phyloP scores from a whole-genome alignment of 2,329 filamentous ascomycete species.

The Scopulariopsis brevicaulis region DNA sequence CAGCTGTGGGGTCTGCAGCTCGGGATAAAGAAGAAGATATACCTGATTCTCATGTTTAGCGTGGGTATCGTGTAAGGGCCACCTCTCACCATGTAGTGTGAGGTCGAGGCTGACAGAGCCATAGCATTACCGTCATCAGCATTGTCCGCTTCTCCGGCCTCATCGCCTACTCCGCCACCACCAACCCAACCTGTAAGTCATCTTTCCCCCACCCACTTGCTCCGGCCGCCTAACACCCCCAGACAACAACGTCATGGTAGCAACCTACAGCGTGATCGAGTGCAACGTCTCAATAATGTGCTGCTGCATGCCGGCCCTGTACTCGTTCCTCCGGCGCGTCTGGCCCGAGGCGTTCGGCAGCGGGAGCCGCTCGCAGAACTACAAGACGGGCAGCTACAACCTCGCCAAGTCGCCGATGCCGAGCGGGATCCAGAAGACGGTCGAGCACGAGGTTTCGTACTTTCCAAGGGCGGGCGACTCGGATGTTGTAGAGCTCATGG shows the following conservation, averaged over 20 bases:
- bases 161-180: slow-evolving; percentile 4
- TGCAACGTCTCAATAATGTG: slow-evolving; percentile 8
- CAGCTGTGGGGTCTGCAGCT: slow-evolving; percentile 6
- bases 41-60: slow-evolving; percentile 6
- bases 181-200: slow-evolving; percentile 5
- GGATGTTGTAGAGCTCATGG: background rate
- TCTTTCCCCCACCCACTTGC: background rate
- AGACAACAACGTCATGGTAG: slow-evolving; percentile 8
- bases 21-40: slow-evolving; percentile 4
- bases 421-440: background rate
- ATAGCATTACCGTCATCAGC: slow-evolving; percentile 7
- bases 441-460: background rate
- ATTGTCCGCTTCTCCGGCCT: slow-evolving; percentile 6
- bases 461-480: background rate
- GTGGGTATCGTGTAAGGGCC: slow-evolving; percentile 6
- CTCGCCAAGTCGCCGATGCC: background rate
- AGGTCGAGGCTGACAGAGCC: background rate
- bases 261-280: slow-evolving; percentile 7
- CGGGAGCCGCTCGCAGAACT: background rate
- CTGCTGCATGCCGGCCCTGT: slow-evolving; percentile 6
- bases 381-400: background rate
- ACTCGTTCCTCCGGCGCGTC: slow-evolving; percentile 4
- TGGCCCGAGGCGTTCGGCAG: slow-evolving; percentile 6
- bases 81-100: no score
- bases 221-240: background rate